Evolutionary conservation across 352 stramenopile species (phyloP), one percentile per base, ranked within the genome.

Genomic region (Heterotrichella gracilis): DNA sequence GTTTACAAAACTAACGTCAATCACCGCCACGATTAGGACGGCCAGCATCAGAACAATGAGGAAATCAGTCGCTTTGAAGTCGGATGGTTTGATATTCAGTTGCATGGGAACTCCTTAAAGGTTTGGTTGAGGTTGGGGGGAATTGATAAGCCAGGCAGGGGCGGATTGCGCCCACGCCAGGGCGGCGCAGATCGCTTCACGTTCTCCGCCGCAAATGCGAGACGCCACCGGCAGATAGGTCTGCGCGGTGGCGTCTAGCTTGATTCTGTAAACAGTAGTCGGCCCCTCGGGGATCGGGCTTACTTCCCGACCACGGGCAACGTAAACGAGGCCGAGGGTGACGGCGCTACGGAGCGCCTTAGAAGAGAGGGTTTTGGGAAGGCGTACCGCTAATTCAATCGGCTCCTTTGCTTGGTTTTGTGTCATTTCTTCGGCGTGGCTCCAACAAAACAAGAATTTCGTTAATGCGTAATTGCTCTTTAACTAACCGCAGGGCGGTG

Each of bases 1-100:
- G 32, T 53, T 53, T 53, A 53, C 32, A 53, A 53, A 53, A 53
- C 32, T 53, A 53, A 53, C 32, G 32, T 53, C 32, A 53, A 53
- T 53, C 32, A 53, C 32, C 32, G 32, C 32, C 32, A 53, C 32
- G 32, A 53, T 53, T 53, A 53, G 32, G 32, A 53, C 32, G 32
- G 32, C 32, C 32, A 53, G 32, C 32, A 53, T 53, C 32, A 53
- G 32, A 53, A 53, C 32, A 53, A 53, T 53, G 32, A 53, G 32
- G 32, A 53, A 53, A 53, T 53, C 32, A 53, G 32, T 53, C 32
- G 32, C 32, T 53, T 53, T 53, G 32, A 53, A 53, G 32, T 53
- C 32, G 32, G 32, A 53, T 53, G 32, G 32, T 53, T 53, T 53
- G 32, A 53, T 53, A 53, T 53, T 53, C 32, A 53, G 32, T 53